Percentiles rank a stretch among this genome's conserved stretches.
These are phyloP conservation scores for Penicillium sp. DNA, from an alignment of 2,329 filamentous ascomycete species.

Conservation along the genomic window DNA sequence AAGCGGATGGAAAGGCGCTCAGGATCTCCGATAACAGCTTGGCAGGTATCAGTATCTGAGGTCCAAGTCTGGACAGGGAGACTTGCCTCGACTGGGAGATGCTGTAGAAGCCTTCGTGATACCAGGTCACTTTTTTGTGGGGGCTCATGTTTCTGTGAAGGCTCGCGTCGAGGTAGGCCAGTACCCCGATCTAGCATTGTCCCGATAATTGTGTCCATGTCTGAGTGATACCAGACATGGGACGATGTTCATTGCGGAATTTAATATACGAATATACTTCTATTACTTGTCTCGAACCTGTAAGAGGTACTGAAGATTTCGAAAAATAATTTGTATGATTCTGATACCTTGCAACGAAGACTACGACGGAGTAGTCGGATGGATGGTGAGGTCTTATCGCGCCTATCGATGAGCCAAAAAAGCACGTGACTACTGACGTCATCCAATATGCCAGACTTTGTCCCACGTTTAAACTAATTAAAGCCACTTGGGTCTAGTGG, in stretches of 20 bases:
- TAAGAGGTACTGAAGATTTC: no score
- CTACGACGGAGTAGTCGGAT: no score
- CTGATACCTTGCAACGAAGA: no score
- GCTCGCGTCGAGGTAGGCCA: not conserved
- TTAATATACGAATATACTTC: no score
- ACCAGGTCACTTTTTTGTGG: not conserved
- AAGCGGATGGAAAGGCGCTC: not conserved
- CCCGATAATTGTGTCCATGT: no score
- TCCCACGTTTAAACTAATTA: no score
- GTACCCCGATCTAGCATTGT: no score
- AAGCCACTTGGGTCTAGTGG: no score
- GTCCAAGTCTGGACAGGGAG: not conserved
- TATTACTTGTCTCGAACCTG: no score
- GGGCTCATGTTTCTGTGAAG: not conserved
- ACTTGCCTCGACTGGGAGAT: not conserved
- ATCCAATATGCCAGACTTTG: not conserved
- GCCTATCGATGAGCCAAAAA: not conserved
- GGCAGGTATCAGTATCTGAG: not conserved
- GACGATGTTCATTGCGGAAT: no score
- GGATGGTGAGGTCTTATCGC: not conserved
- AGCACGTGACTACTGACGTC: not conserved
- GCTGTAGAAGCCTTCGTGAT: not conserved
- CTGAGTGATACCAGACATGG: no score
- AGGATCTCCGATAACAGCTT: constrained; percentile 1
- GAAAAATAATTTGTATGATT: no score